These are phyloP conservation scores for Podospora comata DNA, from an alignment of 495 filamentous ascomycete genomes.

Conservation along the genomic window DNA sequence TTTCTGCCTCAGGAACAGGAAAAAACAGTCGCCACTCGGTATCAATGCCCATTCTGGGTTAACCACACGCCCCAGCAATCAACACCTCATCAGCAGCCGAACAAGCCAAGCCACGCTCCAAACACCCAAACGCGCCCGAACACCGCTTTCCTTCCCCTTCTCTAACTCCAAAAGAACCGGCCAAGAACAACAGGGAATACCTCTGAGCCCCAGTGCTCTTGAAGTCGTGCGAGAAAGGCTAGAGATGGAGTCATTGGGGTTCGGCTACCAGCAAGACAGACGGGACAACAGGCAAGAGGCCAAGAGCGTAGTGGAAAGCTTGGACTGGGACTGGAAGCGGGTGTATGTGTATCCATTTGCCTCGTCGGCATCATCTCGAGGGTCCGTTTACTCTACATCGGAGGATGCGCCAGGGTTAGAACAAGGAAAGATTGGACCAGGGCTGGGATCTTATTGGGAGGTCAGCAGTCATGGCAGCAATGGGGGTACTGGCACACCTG, in stretches of 20 bases:
- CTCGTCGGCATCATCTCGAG: background rate
- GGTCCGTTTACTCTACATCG: background rate
- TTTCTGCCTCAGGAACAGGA: background rate
- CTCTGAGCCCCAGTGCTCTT: background rate
- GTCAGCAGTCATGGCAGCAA: background rate
- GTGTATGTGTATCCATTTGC: slow-evolving; percentile 8
- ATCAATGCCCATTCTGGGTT: background rate
- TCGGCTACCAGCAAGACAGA: background rate
- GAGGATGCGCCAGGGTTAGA: background rate
- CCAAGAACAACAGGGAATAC: background rate
- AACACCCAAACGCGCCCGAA: background rate
- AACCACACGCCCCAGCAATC: background rate
- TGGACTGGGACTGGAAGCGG: slow-evolving; percentile 14
- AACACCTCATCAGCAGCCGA: background rate
- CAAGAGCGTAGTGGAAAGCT: background rate
- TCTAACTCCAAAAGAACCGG: background rate
- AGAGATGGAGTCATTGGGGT: background rate
- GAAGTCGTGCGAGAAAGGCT: background rate
- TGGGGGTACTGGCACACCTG: too few species aligned
- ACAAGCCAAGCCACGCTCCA: background rate
- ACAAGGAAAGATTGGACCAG: background rate
- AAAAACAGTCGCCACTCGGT: background rate
- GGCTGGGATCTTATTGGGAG: background rate
- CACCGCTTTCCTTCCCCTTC: background rate
- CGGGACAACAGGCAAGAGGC: background rate